phyloP scores from a whole-genome alignment of 163 green algal species.

The Volvox carteri region DNA sequence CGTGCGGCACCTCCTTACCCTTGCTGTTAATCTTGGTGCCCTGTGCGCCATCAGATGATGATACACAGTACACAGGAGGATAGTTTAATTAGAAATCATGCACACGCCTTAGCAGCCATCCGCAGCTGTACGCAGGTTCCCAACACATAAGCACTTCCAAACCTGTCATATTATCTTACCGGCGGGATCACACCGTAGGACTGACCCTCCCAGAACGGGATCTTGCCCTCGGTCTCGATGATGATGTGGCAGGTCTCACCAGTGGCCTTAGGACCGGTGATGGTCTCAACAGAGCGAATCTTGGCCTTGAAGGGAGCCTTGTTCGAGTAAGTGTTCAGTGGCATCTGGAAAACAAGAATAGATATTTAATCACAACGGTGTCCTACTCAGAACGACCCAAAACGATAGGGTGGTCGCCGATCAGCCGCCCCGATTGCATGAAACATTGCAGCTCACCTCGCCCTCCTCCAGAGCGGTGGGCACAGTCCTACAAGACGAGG shows the following conservation, averaged over 20 bases:
- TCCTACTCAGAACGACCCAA: background rate
- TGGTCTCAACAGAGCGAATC: constrained; percentile 92
- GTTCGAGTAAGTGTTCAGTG: constrained; percentile 97
- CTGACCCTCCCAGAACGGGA: constrained; percentile 98
- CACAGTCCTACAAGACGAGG: constrained; percentile 60
- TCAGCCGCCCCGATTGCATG: background rate
- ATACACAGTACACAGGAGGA: no score
- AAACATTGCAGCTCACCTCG: constrained; percentile 52
- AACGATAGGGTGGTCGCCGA: background rate
- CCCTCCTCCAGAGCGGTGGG: constrained; percentile 91
- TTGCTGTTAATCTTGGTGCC: constrained; percentile 95
- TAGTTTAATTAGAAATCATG: no score
- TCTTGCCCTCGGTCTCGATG: constrained; percentile 92
- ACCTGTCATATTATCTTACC: no score
- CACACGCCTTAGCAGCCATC: no score
- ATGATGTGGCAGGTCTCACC: constrained; percentile 99
- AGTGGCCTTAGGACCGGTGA: constrained; percentile 96
- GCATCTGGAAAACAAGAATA: constrained; percentile 70
- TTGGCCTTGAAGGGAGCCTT: constrained; percentile 89
- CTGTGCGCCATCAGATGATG: no score
- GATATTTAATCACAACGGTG: background rate
- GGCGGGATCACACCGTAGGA: constrained; percentile 99
- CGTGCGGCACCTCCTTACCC: constrained; percentile 97
- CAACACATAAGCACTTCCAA: no score
- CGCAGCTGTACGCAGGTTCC: no score